These are phyloP conservation scores for Wickerhamomyces chambardii DNA, from an alignment of 805 yeast species.

Conservation along the genomic window DNA sequence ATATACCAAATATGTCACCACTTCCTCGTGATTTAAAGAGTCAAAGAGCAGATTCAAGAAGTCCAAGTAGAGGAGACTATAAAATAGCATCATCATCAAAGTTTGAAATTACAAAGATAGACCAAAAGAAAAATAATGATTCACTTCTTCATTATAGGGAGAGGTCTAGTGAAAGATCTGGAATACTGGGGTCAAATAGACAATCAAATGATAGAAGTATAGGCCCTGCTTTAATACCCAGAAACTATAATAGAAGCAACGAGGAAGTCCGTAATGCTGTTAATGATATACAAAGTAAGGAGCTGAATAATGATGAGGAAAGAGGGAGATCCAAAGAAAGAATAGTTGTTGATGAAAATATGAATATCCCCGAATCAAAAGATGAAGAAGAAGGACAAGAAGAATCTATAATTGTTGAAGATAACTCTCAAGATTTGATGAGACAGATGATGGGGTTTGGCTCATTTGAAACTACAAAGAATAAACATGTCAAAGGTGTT, in stretches of 20 bases:
- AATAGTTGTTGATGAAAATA: constrained; percentile 1
- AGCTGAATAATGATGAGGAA: constrained; percentile 1
- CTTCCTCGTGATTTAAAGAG: no score
- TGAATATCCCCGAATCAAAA: constrained; percentile 12
- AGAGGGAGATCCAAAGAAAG: constrained; percentile 20
- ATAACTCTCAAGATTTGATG: constrained; percentile 20
- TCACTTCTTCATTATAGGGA: constrained; percentile 6
- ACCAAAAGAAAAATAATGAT: background rate
- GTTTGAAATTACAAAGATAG: background rate
- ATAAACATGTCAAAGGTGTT: constrained; percentile 42
- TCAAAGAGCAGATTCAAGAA: no score
- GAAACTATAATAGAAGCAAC: background rate
- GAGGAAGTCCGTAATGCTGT: background rate
- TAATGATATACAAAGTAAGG: background rate
- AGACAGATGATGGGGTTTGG: constrained; percentile 48
- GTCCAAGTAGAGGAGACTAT: no score
- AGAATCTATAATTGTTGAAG: constrained; percentile 2
- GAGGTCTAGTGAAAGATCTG: constrained; percentile 3
- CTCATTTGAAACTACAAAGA: constrained; percentile 46
- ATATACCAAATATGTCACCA: no score
- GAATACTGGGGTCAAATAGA: no score
- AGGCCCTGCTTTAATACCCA: no score
- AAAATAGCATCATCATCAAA: no score
- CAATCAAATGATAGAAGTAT: no score
- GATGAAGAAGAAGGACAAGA: constrained; percentile 15